Base-by-base conservation (phyloP, 352 stramenopile genomes). In the Phytophthora brassicae region DNA sequence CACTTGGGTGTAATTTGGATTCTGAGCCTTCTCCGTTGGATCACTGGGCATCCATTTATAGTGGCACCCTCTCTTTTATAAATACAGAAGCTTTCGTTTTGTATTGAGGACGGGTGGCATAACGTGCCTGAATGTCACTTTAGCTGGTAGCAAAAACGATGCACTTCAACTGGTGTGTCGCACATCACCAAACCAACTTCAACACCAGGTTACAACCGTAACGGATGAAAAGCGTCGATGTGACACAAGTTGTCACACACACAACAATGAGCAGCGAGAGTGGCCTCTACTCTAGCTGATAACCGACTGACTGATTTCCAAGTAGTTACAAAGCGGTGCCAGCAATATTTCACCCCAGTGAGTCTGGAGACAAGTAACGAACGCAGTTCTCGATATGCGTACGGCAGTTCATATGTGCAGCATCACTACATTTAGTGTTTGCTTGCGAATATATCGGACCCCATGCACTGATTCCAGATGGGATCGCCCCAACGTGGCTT, bases 1-100 rank as follows among this genome's bases (percentile, higher is more conserved):
- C 26, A 31, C 57, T 66, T 62, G 47, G 43, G 47, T 60, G 62
- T 49, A 64, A 50, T 64, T 75, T 53, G 22, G 39, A 29, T 64
- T 61, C 17, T 75, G 63, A 56, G 17, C 38, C n/a, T n/a, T n/a
- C n/a, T n/a, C n/a, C n/a, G n/a, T n/a, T n/a, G n/a, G n/a, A n/a
- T n/a, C n/a, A n/a, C n/a, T n/a, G n/a, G n/a, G n/a, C n/a, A n/a
- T n/a, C 46, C 1, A 33, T 23, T 68, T 64, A 33, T 28, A 42
- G 33, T 17, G 54, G 60, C 60, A 6, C 46, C 52, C 45, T 14
- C 4, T 46, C 60, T 68, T 54, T 22, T 64, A 55, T 31, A 64
- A 57, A n/a, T 16, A 0, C 9, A 42, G 6, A 8, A 12, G 26
- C 46, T 31, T 23, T 0, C 0, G 0, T 4, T 67, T 68, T 74